Conservation (phyloP, 257 asterid genomes). For the Solanum verrucosum region DNA sequence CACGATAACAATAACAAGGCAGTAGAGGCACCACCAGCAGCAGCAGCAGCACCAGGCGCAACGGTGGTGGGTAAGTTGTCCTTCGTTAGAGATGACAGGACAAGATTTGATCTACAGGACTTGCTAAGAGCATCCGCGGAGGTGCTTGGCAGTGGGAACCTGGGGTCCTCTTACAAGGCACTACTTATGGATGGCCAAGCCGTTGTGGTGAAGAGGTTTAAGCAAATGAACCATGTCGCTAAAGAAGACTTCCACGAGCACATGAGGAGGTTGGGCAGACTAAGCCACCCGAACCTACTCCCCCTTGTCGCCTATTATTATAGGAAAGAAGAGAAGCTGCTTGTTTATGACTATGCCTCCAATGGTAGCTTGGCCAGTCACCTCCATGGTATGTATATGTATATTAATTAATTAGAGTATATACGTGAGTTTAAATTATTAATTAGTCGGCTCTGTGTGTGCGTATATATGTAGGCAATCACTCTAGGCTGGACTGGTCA, state of each 20-base stretch:
- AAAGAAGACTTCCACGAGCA: constrained; percentile 84
- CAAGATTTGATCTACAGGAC: constrained; percentile 67
- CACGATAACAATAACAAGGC: not conserved
- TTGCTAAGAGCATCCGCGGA: constrained; percentile 85
- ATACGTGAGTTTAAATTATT: not conserved
- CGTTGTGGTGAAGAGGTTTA: constrained; percentile 76
- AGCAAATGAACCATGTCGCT: constrained; percentile 59
- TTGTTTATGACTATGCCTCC: constrained; percentile 48
- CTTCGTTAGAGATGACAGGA: constrained; percentile 57
- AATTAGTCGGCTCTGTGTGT: not conserved
- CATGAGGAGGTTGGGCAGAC: constrained; percentile 73
- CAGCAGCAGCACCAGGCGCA: not conserved
- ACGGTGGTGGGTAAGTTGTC: constrained; percentile 36
- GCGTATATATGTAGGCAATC: constrained; percentile 34
- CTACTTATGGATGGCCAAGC: constrained; percentile 66
- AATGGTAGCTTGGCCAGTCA: constrained; percentile 71
- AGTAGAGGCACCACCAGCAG: not conserved
- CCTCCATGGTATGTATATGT: constrained; percentile 41
- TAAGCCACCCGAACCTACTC: constrained; percentile 54
- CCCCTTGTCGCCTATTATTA: constrained; percentile 80
- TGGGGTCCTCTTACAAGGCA: constrained; percentile 89
- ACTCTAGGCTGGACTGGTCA: constrained; percentile 54
- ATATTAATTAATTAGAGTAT: not conserved
- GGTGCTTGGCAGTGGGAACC: constrained; percentile 74
- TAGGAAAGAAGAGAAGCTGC: constrained; percentile 80